Conservation (phyloP, 805 yeast species). For the Candida krabiensis region DNA sequence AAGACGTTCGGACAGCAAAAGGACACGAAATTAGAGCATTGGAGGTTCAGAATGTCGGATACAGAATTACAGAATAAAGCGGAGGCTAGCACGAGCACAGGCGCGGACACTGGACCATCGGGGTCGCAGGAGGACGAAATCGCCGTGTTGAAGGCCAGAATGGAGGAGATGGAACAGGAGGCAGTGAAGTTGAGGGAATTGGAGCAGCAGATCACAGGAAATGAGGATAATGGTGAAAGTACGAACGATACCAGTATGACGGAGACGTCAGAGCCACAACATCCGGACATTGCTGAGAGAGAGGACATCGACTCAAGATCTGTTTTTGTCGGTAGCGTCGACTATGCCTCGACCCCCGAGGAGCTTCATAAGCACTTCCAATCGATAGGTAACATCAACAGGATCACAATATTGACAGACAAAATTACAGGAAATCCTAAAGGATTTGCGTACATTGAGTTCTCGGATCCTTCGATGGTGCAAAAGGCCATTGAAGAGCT, state of each 20-base stretch:
- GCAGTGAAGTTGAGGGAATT: conserved; percentile 60
- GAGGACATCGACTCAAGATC: conserved; percentile 75
- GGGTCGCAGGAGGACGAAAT: conserved; percentile 23
- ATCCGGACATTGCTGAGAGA: conserved; percentile 34
- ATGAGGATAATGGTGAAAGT: conserved; percentile 9
- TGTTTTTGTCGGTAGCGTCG: conserved; percentile 82
- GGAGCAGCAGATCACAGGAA: conserved; percentile 38
- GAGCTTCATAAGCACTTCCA: conserved; percentile 76
- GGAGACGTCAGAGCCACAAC: conserved; percentile 11
- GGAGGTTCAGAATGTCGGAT: too few species aligned
- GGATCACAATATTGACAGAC: conserved; percentile 76
- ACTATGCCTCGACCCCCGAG: conserved; percentile 73
- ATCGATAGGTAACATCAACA: conserved; percentile 67
- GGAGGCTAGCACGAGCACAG: too few species aligned
- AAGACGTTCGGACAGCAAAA: too few species aligned
- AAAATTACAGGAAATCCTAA: conserved; percentile 78
- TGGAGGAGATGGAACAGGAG: conserved; percentile 61
- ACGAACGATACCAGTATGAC: conserved; percentile 17
- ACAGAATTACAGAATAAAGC: too few species aligned
- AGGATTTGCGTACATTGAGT: conserved; percentile 87
- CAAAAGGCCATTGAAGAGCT: conserved; percentile 58
- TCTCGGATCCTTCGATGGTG: conserved; percentile 65
- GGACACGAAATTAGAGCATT: too few species aligned
- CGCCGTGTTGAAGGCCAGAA: conserved; percentile 41
- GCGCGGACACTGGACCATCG: background rate